Evolutionary conservation across 1,284 basidiomycete species (phyloP).

Genomic region (Ustilago tritici): DNA sequence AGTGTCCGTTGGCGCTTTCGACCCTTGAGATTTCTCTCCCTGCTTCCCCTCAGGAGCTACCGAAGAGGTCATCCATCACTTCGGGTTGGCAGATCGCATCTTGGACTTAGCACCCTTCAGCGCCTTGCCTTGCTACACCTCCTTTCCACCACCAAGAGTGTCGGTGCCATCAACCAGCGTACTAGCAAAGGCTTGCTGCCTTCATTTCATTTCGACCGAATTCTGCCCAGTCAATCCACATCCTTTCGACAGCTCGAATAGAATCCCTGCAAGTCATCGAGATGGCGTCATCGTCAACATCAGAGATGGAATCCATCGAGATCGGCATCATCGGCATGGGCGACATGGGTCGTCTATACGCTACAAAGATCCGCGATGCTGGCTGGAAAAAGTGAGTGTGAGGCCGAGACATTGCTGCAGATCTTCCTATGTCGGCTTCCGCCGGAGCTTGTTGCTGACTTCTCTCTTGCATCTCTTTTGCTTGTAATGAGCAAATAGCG

Average conservation of each 20-base stretch:
- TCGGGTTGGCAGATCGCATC: not conserved
- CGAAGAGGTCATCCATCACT: not conserved
- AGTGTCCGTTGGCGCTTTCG: not conserved
- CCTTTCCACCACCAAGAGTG: not conserved
- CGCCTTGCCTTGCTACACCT: not conserved
- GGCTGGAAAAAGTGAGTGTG: constrained; percentile 75
- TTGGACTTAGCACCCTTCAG: not conserved
- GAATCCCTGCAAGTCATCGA: not conserved
- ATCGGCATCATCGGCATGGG: constrained; percentile 72
- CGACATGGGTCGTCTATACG: constrained; percentile 95
- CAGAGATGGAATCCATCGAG: constrained; percentile 55
- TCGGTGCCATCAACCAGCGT: not conserved
- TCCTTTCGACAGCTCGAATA: not conserved
- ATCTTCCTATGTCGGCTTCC: constrained; percentile 63
- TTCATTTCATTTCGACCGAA: not conserved
- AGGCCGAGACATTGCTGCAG: not conserved
- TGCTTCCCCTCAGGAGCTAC: not conserved
- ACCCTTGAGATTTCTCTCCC: not conserved
- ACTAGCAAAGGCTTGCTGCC: not conserved
- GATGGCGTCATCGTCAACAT: constrained; percentile 6
- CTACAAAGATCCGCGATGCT: constrained; percentile 78
- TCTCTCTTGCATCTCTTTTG: not conserved
- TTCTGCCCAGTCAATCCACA: not conserved
- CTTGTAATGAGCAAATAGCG: constrained; percentile 63
- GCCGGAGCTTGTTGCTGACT: constrained; percentile 70